Conservation (phyloP, 768 basidiomycete genomes). For the Tulasnella sp. region DNA sequence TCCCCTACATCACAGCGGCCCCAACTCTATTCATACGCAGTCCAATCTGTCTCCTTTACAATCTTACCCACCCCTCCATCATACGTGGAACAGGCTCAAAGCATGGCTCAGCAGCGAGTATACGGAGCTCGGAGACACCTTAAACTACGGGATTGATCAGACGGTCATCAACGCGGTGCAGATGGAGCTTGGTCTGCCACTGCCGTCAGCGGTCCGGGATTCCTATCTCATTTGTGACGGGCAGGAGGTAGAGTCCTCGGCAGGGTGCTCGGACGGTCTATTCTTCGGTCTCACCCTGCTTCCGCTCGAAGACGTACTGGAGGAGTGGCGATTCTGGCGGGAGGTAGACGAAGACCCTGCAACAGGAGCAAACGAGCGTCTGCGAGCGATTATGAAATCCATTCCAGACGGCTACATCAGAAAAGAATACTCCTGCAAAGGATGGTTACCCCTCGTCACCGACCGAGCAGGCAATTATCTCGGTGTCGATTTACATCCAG, state of each 20-base stretch:
- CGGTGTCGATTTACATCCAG: slow-evolving; percentile 91
- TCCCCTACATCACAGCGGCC: slow-evolving; percentile 60
- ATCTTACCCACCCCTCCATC: slow-evolving; percentile 71
- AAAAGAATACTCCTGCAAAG: slow-evolving; percentile 83
- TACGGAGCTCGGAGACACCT: slow-evolving; percentile 91
- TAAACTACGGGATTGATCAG: slow-evolving; percentile 84
- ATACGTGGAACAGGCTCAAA: slow-evolving; percentile 81
- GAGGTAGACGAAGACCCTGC: slow-evolving; percentile 84
- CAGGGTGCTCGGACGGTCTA: slow-evolving; percentile 83
- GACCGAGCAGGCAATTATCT: slow-evolving; percentile 96
- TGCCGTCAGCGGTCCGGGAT: slow-evolving; percentile 86
- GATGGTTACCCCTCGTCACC: slow-evolving; percentile 93
- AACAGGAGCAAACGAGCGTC: slow-evolving; percentile 71
- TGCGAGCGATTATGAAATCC: slow-evolving; percentile 77
- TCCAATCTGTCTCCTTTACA: slow-evolving; percentile 38
- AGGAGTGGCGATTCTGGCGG: slow-evolving; percentile 97
- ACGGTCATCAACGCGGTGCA: slow-evolving; percentile 78
- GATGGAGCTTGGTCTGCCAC: slow-evolving; percentile 73
- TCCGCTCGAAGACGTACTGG: slow-evolving; percentile 85
- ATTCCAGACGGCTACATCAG: slow-evolving; percentile 89
- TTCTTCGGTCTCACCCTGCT: slow-evolving; percentile 95
- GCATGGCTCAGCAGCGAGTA: slow-evolving; percentile 81
- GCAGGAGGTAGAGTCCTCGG: slow-evolving; percentile 86
- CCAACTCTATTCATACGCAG: slow-evolving; percentile 26
- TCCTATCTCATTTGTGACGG: slow-evolving; percentile 86